Evolutionary conservation across 805 yeast species (phyloP).

Genomic region (Metschnikowia gelsemii): DNA sequence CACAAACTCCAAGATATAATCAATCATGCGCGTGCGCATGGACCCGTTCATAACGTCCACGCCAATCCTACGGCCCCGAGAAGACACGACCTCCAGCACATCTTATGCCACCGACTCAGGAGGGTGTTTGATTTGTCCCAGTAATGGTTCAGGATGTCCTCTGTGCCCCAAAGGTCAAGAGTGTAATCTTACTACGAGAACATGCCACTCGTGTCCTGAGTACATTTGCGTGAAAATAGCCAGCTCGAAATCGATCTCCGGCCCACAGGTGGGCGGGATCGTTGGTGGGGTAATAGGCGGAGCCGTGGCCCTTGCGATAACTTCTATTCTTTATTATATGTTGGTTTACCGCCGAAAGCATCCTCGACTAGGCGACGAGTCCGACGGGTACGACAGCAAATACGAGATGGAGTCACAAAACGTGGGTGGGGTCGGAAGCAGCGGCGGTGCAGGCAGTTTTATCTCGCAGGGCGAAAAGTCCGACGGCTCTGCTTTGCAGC

Average conservation of each 20-base stretch:
- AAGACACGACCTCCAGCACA: conserved; percentile 9
- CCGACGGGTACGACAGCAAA: conserved; percentile 15
- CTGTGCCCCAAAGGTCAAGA: conserved; percentile 19
- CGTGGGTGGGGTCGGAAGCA: conserved; percentile 11
- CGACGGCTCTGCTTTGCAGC: conserved; percentile 7
- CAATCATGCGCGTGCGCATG: background rate
- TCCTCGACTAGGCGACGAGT: conserved; percentile 28
- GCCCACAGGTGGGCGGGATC: conserved; percentile 45
- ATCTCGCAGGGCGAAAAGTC: conserved; percentile 10
- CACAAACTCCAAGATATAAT: background rate
- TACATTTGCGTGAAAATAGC: conserved; percentile 13
- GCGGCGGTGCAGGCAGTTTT: conserved; percentile 6
- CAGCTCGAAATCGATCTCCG: conserved; percentile 1
- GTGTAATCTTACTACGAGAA: conserved; percentile 16
- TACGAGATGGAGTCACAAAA: conserved; percentile 13
- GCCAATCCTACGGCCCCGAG: conserved; percentile 17
- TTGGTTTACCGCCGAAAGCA: conserved; percentile 35
- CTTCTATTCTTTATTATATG: conserved; percentile 34
- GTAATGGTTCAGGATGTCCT: conserved; percentile 50
- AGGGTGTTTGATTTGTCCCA: conserved; percentile 46
- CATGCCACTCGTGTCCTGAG: conserved; percentile 17
- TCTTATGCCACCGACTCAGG: conserved; percentile 24
- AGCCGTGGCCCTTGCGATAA: conserved; percentile 43
- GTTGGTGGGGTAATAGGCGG: conserved; percentile 77
- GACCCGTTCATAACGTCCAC: background rate